These are phyloP conservation scores for Phytopythium oedochilum DNA, from an alignment of 352 stramenopile species.

Conservation along the genomic window DNA sequence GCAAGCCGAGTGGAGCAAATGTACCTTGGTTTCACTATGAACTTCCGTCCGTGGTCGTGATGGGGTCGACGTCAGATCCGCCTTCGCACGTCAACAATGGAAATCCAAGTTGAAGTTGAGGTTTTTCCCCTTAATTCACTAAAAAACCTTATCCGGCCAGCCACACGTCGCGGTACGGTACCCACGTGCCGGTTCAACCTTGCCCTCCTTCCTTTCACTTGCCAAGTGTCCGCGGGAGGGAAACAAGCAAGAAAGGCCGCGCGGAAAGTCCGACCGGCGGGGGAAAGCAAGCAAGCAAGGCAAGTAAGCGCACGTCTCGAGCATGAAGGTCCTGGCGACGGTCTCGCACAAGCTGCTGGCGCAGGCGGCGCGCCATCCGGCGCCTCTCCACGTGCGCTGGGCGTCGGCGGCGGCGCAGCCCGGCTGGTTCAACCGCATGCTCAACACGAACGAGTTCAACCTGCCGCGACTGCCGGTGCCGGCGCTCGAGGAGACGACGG, in stretches of 20 bases:
- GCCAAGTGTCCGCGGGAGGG: background rate
- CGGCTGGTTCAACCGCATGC: conserved; percentile 74
- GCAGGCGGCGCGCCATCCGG: background rate
- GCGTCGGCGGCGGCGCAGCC: conserved; percentile 21
- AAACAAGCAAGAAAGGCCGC: background rate
- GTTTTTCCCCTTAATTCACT: conserved; percentile 2
- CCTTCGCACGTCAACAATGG: conserved; percentile 6
- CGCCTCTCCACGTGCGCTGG: background rate
- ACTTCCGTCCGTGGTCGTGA: background rate
- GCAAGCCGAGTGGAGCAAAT: background rate
- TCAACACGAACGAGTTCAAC: conserved; percentile 73
- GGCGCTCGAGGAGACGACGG: conserved; percentile 84
- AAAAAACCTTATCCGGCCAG: no score
- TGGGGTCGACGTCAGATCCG: conserved; percentile 17
- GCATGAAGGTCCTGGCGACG: conserved; percentile 1
- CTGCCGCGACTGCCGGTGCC: conserved; percentile 84
- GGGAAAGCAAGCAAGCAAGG: no score
- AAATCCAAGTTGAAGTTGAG: conserved; percentile 30
- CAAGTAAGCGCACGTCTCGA: background rate
- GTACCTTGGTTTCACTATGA: conserved; percentile 3
- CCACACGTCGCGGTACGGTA: background rate
- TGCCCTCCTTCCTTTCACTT: background rate
- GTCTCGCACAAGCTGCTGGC: conserved; percentile 1
- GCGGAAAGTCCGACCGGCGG: background rate
- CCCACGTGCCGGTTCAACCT: background rate